Conservation (phyloP, 768 basidiomycete genomes). For the Kondoa subrosea region DNA sequence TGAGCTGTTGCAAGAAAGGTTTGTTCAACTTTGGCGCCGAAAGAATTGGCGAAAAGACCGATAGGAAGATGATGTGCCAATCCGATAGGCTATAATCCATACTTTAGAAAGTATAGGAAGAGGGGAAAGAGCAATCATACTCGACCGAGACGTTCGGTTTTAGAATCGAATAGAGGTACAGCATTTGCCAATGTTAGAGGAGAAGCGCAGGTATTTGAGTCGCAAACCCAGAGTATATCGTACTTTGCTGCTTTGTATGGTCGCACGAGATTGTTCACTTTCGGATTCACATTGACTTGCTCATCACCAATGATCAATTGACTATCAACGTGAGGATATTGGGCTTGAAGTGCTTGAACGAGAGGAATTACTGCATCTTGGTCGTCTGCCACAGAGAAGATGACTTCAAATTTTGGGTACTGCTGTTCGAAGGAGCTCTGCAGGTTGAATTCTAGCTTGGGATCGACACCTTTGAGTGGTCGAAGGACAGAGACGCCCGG, state of each 20-base stretch:
- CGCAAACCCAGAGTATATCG: constrained; percentile 89
- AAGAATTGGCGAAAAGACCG: constrained; percentile 50
- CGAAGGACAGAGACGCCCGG: constrained; percentile 89
- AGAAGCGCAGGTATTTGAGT: constrained; percentile 75
- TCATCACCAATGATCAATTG: constrained; percentile 65
- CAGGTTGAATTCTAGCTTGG: constrained; percentile 90
- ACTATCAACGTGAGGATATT: constrained; percentile 59
- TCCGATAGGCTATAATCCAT: constrained; percentile 43
- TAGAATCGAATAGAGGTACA: constrained; percentile 33
- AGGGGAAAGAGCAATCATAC: too few species aligned
- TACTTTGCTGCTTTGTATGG: constrained; percentile 63
- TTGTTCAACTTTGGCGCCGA: constrained; percentile 69
- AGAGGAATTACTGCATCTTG: constrained; percentile 69
- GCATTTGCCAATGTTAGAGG: constrained; percentile 66
- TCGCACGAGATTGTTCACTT: constrained; percentile 86
- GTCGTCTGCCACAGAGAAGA: constrained; percentile 74
- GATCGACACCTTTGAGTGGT: constrained; percentile 84
- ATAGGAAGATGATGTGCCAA: constrained; percentile 93
- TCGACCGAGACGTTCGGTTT: constrained; percentile 43
- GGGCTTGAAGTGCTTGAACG: constrained; percentile 57
- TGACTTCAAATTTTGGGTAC: constrained; percentile 67
- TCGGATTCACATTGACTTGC: constrained; percentile 78
- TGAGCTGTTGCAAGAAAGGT: constrained; percentile 94
- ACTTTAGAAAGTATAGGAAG: too few species aligned
- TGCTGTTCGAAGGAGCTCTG: constrained; percentile 83